Percentiles rank a stretch among this genome's conserved stretches.
Evolutionary conservation across 2,329 filamentous ascomycete species (phyloP).

Genomic region (Microcyclosporella mali): DNA sequence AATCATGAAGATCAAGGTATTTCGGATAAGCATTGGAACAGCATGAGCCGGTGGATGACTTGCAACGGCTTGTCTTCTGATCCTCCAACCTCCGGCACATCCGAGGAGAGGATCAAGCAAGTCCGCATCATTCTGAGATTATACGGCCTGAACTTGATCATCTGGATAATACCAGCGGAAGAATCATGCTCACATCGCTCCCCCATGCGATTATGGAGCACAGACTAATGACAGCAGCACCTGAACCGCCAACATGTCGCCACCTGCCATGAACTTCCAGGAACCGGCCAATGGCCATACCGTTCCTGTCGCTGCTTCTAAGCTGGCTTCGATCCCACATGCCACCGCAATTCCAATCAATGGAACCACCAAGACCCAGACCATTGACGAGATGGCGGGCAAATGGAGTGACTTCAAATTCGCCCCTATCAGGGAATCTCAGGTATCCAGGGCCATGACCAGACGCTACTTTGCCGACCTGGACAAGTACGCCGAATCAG

Average conservation of each 20-base stretch:
- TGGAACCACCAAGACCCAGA: constrained; percentile 39
- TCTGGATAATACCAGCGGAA: constrained; percentile 99
- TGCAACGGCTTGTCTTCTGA: constrained; percentile 4
- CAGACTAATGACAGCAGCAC: constrained; percentile 36
- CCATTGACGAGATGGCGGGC: constrained; percentile 60
- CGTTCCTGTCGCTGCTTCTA: constrained; percentile 44
- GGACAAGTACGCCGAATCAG: constrained; percentile 82
- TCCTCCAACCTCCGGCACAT: constrained; percentile 11
- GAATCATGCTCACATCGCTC: constrained; percentile 71
- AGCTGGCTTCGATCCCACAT: constrained; percentile 40
- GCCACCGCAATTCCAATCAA: constrained; percentile 31
- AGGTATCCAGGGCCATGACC: constrained; percentile 87
- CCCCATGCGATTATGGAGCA: constrained; percentile 32
- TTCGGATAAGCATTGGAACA: constrained; percentile 15
- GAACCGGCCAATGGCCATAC: constrained; percentile 38
- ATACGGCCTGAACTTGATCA: constrained; percentile 94
- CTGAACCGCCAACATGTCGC: constrained; percentile 61
- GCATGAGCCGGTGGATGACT: constrained; percentile 20
- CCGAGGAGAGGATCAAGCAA: constrained; percentile 17
- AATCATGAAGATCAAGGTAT: constrained; percentile 18
- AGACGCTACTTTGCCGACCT: constrained; percentile 87
- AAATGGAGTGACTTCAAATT: constrained; percentile 82
- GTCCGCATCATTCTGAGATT: constrained; percentile 61
- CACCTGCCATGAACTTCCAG: constrained; percentile 60
- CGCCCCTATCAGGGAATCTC: constrained; percentile 79